Conservation (phyloP, 2,329 filamentous ascomycete genomes). For the Cladosporium velox region DNA sequence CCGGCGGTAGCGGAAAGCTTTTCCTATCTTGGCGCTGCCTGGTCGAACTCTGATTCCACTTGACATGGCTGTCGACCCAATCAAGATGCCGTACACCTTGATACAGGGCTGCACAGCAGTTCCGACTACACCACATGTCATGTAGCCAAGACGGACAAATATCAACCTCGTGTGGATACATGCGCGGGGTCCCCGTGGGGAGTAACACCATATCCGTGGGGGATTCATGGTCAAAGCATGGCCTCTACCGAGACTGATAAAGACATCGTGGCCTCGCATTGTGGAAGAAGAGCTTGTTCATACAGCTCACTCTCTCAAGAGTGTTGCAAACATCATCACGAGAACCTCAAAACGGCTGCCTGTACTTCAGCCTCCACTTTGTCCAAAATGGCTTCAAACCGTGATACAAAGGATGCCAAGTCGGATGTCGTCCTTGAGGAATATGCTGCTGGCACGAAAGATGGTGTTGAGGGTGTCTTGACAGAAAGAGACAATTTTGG, state of each 20-base stretch:
- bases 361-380: background rate
- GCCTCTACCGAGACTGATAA: background rate
- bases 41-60: background rate
- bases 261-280: background rate
- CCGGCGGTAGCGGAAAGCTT: constrained; percentile 1
- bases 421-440: constrained; percentile 7
- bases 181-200: constrained; percentile 17
- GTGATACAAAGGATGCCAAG: constrained; percentile 6
- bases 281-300: background rate
- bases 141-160: constrained; percentile 18
- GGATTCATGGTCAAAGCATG: background rate
- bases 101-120: background rate
- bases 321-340: background rate
- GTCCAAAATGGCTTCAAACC: constrained; percentile 7
- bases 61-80: background rate
- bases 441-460: constrained; percentile 7
- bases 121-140: background rate
- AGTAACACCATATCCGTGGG: background rate
- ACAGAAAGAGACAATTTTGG: constrained; percentile 23
- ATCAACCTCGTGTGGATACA: constrained; percentile 1
- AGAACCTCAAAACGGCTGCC: background rate
- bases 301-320: background rate
- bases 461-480: constrained; percentile 8
- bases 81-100: background rate
- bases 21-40: constrained; percentile 3